Evolutionary conservation across 257 asterid species (phyloP).

Genomic region (Solanum tacnaense): DNA sequence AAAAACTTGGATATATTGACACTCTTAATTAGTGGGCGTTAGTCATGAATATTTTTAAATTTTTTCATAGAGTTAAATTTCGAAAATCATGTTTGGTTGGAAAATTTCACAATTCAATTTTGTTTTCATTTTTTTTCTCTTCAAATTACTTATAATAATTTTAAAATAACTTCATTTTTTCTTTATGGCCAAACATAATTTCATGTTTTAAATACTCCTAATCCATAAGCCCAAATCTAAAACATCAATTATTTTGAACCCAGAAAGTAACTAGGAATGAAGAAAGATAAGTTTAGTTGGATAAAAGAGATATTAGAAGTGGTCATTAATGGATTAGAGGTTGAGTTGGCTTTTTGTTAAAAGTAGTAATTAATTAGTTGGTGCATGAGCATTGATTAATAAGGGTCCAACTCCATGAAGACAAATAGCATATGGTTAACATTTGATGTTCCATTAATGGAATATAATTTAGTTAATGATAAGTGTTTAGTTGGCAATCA

Average conservation of each 20-base stretch:
- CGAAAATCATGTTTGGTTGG: too few species aligned
- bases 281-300: not conserved
- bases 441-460: not conserved
- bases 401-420: not conserved
- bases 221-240: not conserved
- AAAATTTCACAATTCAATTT: too few species aligned
- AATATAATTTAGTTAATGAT: not conserved
- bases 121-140: too few species aligned
- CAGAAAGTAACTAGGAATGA: not conserved
- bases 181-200: too few species aligned
- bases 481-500: conserved; percentile 20
- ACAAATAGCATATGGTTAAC: conserved; percentile 2
- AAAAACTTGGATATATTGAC: not conserved
- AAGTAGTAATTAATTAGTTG: not conserved
- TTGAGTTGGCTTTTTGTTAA: not conserved
- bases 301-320: not conserved
- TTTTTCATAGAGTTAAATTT: too few species aligned
- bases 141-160: too few species aligned
- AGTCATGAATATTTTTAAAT: too few species aligned
- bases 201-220: too few species aligned
- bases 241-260: not conserved
- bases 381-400: not conserved
- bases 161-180: too few species aligned
- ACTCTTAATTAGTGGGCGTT: not conserved
- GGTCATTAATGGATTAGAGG: not conserved